Evolutionary conservation across 176 grass and related monocot genomes (phyloP), one percentile per base, ranked within the genome.

Genomic region (Ensete glaucum): DNA sequence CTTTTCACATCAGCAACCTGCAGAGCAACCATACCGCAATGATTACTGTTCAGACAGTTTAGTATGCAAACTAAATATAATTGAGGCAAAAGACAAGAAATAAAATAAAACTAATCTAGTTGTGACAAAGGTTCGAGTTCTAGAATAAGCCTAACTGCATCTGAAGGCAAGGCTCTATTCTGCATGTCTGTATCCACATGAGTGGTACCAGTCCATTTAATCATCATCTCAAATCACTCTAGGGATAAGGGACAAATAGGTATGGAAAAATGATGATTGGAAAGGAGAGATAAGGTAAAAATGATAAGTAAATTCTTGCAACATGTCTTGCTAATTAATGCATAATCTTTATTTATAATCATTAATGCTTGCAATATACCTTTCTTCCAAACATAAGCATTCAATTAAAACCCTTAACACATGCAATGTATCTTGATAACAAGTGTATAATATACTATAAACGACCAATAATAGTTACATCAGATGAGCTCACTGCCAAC

Each of bases 1-100:
- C 64, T 93, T 80, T 97, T 97, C 60, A 97, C 88, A 24, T 81
- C 81, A 60, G 83, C 63, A 82, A 97, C 72, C 93, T 97, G 72
- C 58, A 84, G 65, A 52, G 81, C 70, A 53, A 57, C 64, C 75
- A 70, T 82, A 15, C 13, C 10, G 1, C 12, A 15, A 16, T 34
- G 11, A 34, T 67, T 34, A 34, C 24, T 43, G 5, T 16, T 7
- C 26, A 9, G 11, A 29, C 24, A 34, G 25, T 67, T 43, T 43
- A 67, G 11, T 7, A 15, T 67, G 13, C 11, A 67, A 67, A 14
- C 34, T 43, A 67, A 67, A 29, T 16, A 67, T 43, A 65, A 1
- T 13, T 67, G 64, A 43, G 34, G 34, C 34, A 43, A 34, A 29
- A 34, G 11, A 67, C 11, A 2, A 67, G 21, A 67, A 16, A 19